These are phyloP conservation scores for Talaromyces sp. DNA, from an alignment of 2,329 filamentous ascomycete genomes.

Conservation along the genomic window DNA sequence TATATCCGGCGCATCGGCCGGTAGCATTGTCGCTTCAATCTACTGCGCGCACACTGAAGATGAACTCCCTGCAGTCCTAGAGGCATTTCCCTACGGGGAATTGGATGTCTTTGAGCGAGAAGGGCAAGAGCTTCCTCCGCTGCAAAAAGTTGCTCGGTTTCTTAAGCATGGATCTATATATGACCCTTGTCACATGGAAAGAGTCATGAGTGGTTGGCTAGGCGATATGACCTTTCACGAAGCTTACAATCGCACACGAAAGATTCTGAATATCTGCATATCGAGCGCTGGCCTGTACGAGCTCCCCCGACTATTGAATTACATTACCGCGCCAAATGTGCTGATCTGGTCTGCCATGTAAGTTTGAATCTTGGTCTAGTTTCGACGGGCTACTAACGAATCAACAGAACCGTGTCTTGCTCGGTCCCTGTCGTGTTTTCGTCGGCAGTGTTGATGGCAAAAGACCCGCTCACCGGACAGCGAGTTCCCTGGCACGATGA, in stretches of 20 bases:
- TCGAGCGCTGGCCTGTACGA: conserved; percentile 85
- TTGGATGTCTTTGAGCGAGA: conserved; percentile 71
- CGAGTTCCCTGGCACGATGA: conserved; percentile 80
- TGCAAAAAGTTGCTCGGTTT: conserved; percentile 65
- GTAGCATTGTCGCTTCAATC: conserved; percentile 78
- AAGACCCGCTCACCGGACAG: conserved; percentile 74
- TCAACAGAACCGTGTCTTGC: conserved; percentile 70
- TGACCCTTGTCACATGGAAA: conserved; percentile 73
- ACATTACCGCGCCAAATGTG: conserved; percentile 88
- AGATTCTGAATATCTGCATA: conserved; percentile 90
- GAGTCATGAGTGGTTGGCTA: conserved; percentile 74
- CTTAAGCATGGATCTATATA: conserved; percentile 79
- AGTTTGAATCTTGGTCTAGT: conserved; percentile 27
- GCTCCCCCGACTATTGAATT: conserved; percentile 80
- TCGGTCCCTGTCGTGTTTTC: conserved; percentile 85
- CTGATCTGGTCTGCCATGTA: conserved; percentile 91
- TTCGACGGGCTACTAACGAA: not conserved
- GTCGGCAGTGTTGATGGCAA: conserved; percentile 71
- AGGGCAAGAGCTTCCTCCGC: conserved; percentile 54
- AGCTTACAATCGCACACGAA: conserved; percentile 87
- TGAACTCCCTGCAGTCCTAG: conserved; percentile 65
- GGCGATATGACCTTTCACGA: conserved; percentile 94
- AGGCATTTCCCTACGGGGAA: conserved; percentile 71
- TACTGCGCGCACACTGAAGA: conserved; percentile 73
- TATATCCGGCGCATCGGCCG: conserved; percentile 81